A percentile compares a stretch with the other conserved stretches of the same genome.
These are phyloP conservation scores for Crithidia fasciculata DNA, from an alignment of 208 protist genomes.

Conservation along the genomic window DNA sequence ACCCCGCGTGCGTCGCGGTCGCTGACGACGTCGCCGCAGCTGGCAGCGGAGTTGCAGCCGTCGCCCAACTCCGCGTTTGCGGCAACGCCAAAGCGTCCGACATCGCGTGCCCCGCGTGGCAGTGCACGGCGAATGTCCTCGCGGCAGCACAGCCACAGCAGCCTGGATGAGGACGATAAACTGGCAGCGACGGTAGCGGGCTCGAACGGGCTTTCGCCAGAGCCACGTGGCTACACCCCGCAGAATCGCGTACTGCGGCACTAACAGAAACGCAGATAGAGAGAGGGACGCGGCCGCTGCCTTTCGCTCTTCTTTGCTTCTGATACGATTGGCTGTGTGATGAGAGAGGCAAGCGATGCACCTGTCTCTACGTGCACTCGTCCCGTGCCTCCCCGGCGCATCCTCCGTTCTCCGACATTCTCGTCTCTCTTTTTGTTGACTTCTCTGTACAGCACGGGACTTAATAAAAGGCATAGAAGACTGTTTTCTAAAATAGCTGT, in stretches of 20 bases:
- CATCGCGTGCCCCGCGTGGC: background rate
- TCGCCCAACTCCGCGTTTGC: constrained; percentile 18
- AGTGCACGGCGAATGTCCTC: background rate
- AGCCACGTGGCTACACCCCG: background rate
- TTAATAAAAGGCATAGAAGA: too few relatives aligned
- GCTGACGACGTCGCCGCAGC: background rate
- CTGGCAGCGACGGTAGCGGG: background rate
- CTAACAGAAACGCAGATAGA: background rate
- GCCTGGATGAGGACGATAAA: background rate
- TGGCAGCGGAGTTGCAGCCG: background rate
- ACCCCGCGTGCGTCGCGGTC: background rate
- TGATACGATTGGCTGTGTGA: background rate
- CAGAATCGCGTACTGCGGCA: background rate
- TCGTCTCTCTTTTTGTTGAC: too few relatives aligned
- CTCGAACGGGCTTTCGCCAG: background rate
- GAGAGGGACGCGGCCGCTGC: background rate
- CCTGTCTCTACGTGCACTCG: too few relatives aligned
- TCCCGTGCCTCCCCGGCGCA: too few relatives aligned
- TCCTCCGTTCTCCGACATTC: too few relatives aligned
- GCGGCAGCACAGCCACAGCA: background rate
- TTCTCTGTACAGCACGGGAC: too few relatives aligned
- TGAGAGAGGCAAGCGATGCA: too few relatives aligned
- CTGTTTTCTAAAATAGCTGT: too few relatives aligned
- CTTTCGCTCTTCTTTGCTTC: background rate
- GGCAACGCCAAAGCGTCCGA: constrained; percentile 11